phyloP scores from a whole-genome alignment of 2,329 filamentous ascomycete species.

The Elsinoe arachidis region DNA sequence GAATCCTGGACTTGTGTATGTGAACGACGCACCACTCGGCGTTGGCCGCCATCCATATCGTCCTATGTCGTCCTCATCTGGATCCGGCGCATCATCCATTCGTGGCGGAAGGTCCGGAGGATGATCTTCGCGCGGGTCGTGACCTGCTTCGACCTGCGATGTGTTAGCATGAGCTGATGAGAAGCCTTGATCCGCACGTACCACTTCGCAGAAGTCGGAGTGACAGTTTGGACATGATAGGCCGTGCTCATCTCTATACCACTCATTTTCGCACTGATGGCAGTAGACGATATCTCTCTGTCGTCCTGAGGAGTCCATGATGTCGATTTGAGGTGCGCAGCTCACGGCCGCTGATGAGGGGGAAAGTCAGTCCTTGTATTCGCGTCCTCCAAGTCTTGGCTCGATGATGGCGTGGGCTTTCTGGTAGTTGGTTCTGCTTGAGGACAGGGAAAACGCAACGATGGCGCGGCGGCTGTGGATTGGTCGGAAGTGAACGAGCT shows the following conservation, averaged over 20 bases:
- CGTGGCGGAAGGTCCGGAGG: constrained; percentile 40
- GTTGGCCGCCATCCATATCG: constrained; percentile 25
- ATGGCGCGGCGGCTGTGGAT: not conserved
- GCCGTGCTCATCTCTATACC: constrained; percentile 63
- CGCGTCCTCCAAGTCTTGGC: not conserved
- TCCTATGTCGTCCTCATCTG: constrained; percentile 38
- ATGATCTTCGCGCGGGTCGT: constrained; percentile 51
- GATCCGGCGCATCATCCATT: constrained; percentile 40
- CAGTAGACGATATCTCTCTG: constrained; percentile 71
- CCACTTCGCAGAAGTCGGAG: constrained; percentile 77
- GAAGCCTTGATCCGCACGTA: constrained; percentile 38
- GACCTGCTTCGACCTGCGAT: constrained; percentile 41
- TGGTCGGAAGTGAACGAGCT: not conserved
- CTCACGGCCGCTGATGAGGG: not conserved
- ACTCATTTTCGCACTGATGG: constrained; percentile 71
- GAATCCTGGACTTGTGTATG: constrained; percentile 11
- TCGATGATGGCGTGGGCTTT: not conserved
- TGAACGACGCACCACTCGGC: constrained; percentile 19
- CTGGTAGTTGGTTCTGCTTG: not conserved
- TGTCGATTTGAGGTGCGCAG: not conserved
- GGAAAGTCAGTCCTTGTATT: not conserved
- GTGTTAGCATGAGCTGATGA: not conserved
- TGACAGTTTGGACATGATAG: constrained; percentile 69
- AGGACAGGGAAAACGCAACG: not conserved
- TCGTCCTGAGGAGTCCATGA: constrained; percentile 1